Percentiles rank a stretch among this genome's conserved stretches.
These are phyloP conservation scores for Baffinella frigidus DNA, from an alignment of 208 protist species.

Conservation along the genomic window DNA sequence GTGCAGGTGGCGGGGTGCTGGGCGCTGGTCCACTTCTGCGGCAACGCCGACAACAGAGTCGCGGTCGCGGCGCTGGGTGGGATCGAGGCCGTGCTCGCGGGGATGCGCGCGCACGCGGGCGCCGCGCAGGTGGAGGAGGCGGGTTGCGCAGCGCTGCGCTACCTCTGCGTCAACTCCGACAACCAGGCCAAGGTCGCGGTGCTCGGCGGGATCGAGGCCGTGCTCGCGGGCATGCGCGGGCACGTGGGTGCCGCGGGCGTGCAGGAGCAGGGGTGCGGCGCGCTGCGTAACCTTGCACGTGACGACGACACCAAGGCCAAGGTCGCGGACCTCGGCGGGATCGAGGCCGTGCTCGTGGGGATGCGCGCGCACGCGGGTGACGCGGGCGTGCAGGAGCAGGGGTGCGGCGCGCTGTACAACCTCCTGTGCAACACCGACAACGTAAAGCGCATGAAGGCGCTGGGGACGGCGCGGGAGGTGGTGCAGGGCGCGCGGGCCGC, in stretches of 20 bases:
- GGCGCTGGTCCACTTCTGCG: background rate
- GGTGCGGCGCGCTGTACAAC: background rate
- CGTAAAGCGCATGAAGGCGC: too few species aligned
- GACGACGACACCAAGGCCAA: background rate
- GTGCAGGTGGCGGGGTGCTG: slow-evolving; percentile 36
- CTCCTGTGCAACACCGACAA: background rate
- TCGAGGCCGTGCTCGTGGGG: background rate
- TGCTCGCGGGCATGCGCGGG: background rate
- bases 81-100: background rate
- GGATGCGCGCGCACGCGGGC: background rate
- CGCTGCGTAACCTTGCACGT: background rate
- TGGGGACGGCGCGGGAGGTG: too few species aligned
- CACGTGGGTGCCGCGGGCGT: background rate
- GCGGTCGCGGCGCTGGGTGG: background rate
- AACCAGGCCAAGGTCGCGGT: background rate
- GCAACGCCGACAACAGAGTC: background rate
- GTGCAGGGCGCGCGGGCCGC: too few species aligned
- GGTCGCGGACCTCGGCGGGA: background rate
- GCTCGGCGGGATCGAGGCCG: slow-evolving; percentile 22
- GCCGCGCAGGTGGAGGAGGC: background rate
- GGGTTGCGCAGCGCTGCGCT: background rate
- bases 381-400: background rate
- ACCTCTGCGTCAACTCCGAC: background rate
- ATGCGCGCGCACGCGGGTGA: background rate
- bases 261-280: background rate